Base-by-base conservation (phyloP, 305 asterid genomes). In the Fraxinus velutina region DNA sequence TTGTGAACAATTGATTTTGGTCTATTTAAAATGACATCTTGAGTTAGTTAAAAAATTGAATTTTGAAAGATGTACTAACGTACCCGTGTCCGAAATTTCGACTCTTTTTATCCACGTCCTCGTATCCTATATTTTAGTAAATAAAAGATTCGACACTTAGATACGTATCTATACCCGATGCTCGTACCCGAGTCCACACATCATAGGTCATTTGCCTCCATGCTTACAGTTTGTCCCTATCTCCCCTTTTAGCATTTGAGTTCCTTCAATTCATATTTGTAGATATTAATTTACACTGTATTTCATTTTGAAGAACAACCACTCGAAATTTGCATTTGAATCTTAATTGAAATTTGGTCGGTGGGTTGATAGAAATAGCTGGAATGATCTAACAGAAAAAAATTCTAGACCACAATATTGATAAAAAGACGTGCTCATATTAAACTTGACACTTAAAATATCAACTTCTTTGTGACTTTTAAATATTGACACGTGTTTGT, bases 391-490 rank as follows among this genome's bases (percentile, higher is more conserved):
- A 39, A 78, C 60, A 52, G 24, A 71, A 47, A 76, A 29, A 36
- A 12, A 5, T 10, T 30, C 32, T 68, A 13, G 22, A 13, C 83
- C n/a, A 47, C 32, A 12, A 76, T 24, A 30, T 4, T 47, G 52
- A 73, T 73, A 72, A 66, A 30, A 74, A 4, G 75, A 30, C 4
- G 2, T 30, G 17, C 71, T 62, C n/a, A 62, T 62, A 24, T 62
- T 9, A 22, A 62, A 62, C 71, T 22, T 2, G 33, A 22, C 30
- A 21, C 13, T 22, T 62, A 22, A 62, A 7, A 76, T 78, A 52
- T 78, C 44, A 66, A 50, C 76, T 52, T 79, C 72, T 83, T 76
- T 84, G 81, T 62, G 21, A 82, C 83, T 81, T 86, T 70, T 73
- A 47, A 66, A 64, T 78, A 82, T 78, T 30, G 50, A 7, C 64